Evolutionary conservation across 345 rosid species (phyloP), one percentile per base, ranked within the genome.

Genomic region (Atalantia buxifolia): DNA sequence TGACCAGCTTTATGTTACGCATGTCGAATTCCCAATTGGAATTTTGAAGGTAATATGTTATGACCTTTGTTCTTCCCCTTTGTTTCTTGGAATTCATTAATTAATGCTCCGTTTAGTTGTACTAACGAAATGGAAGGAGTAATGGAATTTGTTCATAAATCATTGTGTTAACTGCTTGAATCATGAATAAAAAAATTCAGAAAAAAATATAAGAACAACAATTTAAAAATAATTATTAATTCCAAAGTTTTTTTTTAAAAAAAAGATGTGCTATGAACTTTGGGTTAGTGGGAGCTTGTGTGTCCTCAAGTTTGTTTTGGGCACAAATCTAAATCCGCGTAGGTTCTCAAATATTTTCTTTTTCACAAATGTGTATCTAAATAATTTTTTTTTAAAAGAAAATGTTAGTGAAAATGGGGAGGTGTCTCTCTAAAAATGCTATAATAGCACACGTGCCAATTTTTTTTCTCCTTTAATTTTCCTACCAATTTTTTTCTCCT

Each of bases 11-110:
- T 69, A 28, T 2, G 9, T 40, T 21, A 76, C 55, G 77, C 79
- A 33, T 69, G 81, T 74, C 77, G n/a, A 74, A 3, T 68, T 67
- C 30, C 48, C 56, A 77, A 5, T 42, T 50, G 30, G 16, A 42
- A 42, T 2, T 42, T 27, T 40, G 31, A 33, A 56, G 55, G 36
- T 21, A 22, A 2, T 33, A 19, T 45, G 74, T 65, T 65, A 64
- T 35, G 24, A 71, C 64, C 76, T 7, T 21, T 62, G 27, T 35
- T 55, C 5, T 24, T 63, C 22, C 25, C 66, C 2, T 2, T 64
- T 71, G 7, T 19, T 13, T 70, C 42, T 48, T 0, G 33, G 21
- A 19, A 16, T 6, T 65, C 18, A 30, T 64, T 28, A 16, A 30
- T 61, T 10, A 24, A 61, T 24, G 7, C 7, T 30, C 33, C 16